phyloP scores from a whole-genome alignment of 169 alveolate species.

The Plasmodium gonderi region DNA sequence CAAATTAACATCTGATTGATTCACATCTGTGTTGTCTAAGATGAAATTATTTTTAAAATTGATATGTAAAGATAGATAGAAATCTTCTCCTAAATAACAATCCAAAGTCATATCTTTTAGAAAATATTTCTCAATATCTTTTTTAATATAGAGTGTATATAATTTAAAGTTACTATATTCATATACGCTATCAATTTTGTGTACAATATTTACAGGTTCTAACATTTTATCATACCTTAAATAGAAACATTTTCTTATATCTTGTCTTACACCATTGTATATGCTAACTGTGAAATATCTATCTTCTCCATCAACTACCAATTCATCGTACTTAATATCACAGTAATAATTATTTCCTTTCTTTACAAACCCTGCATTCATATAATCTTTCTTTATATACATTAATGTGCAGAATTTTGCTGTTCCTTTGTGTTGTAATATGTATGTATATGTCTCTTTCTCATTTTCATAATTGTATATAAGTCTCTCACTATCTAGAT shows the following conservation, averaged over 20 bases:
- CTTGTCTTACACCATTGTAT: conserved; percentile 20
- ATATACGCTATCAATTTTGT: conserved; percentile 1
- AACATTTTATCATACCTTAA: not conserved
- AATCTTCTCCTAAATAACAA: conserved; percentile 46
- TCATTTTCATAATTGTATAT: conserved; percentile 26
- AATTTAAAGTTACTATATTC: conserved; percentile 20
- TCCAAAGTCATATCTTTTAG: conserved; percentile 5
- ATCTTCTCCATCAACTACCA: conserved; percentile 20
- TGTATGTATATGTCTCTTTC: conserved; percentile 3
- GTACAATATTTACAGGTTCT: conserved; percentile 49
- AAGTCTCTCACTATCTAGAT: not conserved
- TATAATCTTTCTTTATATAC: conserved; percentile 26
- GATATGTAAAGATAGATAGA: not conserved
- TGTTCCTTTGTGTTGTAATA: conserved; percentile 3
- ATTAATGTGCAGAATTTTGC: conserved; percentile 29
- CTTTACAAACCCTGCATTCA: conserved; percentile 52
- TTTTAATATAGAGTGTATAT: conserved; percentile 17
- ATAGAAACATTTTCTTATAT: conserved; percentile 29
- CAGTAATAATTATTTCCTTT: not conserved
- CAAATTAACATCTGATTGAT: not conserved
- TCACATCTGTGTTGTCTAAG: conserved; percentile 9
- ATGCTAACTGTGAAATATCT: conserved; percentile 20
- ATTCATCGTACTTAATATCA: conserved; percentile 23
- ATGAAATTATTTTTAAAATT: conserved; percentile 14
- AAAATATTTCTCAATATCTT: conserved; percentile 30